Percentiles rank a stretch among this genome's conserved stretches.
Conservation (phyloP, 2,329 filamentous ascomycete genomes). For the Botryotinia convoluta region DNA sequence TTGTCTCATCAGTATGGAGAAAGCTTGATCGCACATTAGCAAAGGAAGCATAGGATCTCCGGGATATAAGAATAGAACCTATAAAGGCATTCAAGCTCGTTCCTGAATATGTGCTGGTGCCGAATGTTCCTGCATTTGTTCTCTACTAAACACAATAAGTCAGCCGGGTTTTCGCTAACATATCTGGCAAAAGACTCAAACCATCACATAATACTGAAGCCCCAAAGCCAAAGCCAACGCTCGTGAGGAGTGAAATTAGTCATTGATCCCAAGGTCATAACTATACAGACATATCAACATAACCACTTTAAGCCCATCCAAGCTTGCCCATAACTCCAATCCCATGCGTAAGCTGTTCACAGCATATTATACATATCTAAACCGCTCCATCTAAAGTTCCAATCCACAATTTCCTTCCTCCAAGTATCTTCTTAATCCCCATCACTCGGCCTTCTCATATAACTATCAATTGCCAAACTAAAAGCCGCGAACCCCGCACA, state of each 20-base stretch:
- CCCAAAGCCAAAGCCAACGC: background rate
- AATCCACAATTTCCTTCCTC: background rate
- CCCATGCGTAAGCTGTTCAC: slow-evolving; percentile 9
- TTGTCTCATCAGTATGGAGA: background rate
- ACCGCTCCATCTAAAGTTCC: background rate
- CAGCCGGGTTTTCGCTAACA: background rate
- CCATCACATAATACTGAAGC: background rate
- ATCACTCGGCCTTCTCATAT: slow-evolving; percentile 76
- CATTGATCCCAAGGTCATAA: slow-evolving; percentile 11
- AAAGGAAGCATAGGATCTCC: background rate
- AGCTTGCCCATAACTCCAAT: slow-evolving; percentile 17
- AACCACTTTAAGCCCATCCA: slow-evolving; percentile 10
- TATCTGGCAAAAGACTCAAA: background rate
- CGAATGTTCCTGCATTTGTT: background rate
- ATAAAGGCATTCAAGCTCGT: background rate
- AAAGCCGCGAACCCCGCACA: slow-evolving; percentile 95
- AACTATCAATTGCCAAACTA: slow-evolving; percentile 85
- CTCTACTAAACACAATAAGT: background rate
- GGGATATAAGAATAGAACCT: background rate
- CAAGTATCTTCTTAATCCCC: slow-evolving; percentile 39
- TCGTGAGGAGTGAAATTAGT: slow-evolving; percentile 5
- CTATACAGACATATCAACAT: slow-evolving; percentile 3
- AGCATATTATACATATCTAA: slow-evolving; percentile 16
- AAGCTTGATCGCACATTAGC: background rate
- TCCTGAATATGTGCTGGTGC: background rate